These are phyloP conservation scores for Ustilago esculenta DNA, from an alignment of 1,284 basidiomycete species.

Conservation along the genomic window DNA sequence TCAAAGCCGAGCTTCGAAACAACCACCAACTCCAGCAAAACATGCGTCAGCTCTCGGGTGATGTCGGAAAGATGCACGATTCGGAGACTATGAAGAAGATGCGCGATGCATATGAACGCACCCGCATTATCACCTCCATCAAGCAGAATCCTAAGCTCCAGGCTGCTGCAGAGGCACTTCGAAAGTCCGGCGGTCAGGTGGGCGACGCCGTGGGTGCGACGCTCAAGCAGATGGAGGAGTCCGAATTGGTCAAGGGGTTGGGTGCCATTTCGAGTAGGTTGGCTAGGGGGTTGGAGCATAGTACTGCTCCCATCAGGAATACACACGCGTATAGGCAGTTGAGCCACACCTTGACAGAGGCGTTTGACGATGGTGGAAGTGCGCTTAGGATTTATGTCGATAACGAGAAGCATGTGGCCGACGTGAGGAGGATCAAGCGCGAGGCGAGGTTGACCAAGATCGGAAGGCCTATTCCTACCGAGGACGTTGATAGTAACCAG, in stretches of 20 bases:
- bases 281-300: constrained; percentile 57
- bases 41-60: constrained; percentile 94
- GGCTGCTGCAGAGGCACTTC: constrained; percentile 89
- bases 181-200: constrained; percentile 87
- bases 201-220: constrained; percentile 92
- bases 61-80: constrained; percentile 96
- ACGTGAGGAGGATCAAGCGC: constrained; percentile 70
- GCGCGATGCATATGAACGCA: constrained; percentile 88
- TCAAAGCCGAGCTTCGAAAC: constrained; percentile 90
- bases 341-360: constrained; percentile 87
- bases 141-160: constrained; percentile 93
- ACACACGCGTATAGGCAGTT: constrained; percentile 93
- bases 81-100: constrained; percentile 95
- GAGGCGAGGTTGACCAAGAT: constrained; percentile 64
- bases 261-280: constrained; percentile 57
- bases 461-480: constrained; percentile 54
- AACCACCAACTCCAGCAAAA: constrained; percentile 94
- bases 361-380: constrained; percentile 90
- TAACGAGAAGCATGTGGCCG: constrained; percentile 78
- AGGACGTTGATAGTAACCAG: constrained; percentile 57
- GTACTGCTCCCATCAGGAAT: constrained; percentile 76
- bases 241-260: constrained; percentile 81
- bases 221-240: constrained; percentile 90
- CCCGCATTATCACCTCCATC: constrained; percentile 91
- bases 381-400: constrained; percentile 69